Evolutionary conservation across 129 eudicot genomes (phyloP), one percentile per base, ranked within the genome.

Genomic region (Calendula officinalis): DNA sequence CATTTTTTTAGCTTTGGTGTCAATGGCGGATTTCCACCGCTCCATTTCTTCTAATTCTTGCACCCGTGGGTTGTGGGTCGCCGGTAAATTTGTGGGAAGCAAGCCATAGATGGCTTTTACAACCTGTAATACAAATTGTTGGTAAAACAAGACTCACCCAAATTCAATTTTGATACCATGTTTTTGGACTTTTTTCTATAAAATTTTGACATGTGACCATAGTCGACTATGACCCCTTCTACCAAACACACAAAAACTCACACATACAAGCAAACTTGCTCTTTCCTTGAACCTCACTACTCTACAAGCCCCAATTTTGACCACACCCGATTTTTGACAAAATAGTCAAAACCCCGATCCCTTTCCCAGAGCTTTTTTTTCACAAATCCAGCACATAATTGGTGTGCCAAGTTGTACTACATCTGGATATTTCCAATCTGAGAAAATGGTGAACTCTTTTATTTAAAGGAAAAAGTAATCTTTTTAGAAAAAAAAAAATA

Each of bases 11-110:
- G 97, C 99, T 70, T 76, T 83, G 7, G 34, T 41, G 71, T 94
- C 95, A 40, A 94, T 94, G 5, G 37, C 76, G 0, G 68, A 70
- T 72, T 86, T 94, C 60, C 79, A 77, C 57, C 62, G 67, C 87
- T 89, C 99, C 92, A 94, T 56, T 49, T 64, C 81, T 51, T 82
- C 78, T 35, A 94, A 72, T 60, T 94, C 99, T 61, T 89, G 66
- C 70, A 70, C 17, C 57, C 63, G 77, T 14, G 78, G 81, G 60
- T 80, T 84, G 17, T 65, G 52, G 5, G 76, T 40, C 38, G 17
- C 68, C 3, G 41, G 67, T 16, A 35, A 35, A 36, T 55, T 72
- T 1, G 5, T 13, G 3, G 88, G 82, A 36, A 94, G 73, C 73
- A 89, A 78, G 50, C 87, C 86, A 38, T 69, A 74, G 52, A 94